These are phyloP conservation scores for Filobasidium floriforme DNA, from an alignment of 768 basidiomycete species.

Conservation along the genomic window DNA sequence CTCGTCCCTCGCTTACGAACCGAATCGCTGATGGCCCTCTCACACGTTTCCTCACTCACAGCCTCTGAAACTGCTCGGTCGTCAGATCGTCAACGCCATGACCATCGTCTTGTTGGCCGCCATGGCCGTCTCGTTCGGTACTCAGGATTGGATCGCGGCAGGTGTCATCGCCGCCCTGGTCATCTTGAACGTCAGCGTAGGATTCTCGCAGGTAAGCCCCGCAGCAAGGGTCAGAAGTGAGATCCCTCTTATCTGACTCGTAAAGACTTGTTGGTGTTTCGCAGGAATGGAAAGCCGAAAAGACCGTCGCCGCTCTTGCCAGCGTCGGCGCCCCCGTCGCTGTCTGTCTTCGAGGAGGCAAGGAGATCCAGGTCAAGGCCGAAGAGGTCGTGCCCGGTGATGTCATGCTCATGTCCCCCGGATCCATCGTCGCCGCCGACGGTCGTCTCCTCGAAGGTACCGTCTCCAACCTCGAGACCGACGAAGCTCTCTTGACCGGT, in stretches of 20 bases:
- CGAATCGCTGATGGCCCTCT: neutral
- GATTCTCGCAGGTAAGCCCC: conserved; percentile 31
- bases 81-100: conserved; percentile 22
- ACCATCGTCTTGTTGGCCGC: conserved; percentile 38
- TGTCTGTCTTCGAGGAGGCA: conserved; percentile 40
- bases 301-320: conserved; percentile 47
- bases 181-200: conserved; percentile 42
- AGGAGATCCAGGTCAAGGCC: conserved; percentile 22
- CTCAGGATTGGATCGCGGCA: conserved; percentile 54
- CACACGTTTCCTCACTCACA: neutral
- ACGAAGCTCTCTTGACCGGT: conserved; percentile 54
- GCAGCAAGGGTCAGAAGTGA: neutral
- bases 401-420: conserved; percentile 47
- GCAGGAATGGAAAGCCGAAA: conserved; percentile 45
- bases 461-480: conserved; percentile 49
- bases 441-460: conserved; percentile 48
- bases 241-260: neutral
- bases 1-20: neutral
- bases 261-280: neutral
- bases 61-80: conserved; percentile 17
- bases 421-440: conserved; percentile 48
- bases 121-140: conserved; percentile 54
- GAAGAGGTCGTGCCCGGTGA: conserved; percentile 46
- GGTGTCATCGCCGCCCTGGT: conserved; percentile 47
- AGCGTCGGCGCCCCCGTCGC: conserved; percentile 46